Percentiles rank a stretch among this genome's conserved stretches.
These are phyloP conservation scores for Ustilago loliicola DNA, from an alignment of 1,284 basidiomycete genomes.

Conservation along the genomic window DNA sequence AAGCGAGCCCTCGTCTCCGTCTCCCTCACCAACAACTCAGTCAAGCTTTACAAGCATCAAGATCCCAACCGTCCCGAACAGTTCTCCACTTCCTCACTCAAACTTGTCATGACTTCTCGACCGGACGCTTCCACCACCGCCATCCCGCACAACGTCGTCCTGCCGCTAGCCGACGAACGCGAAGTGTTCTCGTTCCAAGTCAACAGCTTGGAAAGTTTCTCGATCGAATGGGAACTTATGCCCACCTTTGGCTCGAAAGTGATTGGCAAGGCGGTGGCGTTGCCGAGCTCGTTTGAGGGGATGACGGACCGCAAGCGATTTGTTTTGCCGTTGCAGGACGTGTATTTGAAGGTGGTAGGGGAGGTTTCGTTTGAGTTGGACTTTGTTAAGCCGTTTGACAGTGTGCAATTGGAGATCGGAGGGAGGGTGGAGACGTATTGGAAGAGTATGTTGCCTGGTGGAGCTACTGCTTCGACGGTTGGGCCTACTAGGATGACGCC, in stretches of 20 bases:
- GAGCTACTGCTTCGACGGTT: constrained; percentile 23
- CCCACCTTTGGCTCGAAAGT: constrained; percentile 99
- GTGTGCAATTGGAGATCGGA: constrained; percentile 93
- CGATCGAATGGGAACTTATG: constrained; percentile 93
- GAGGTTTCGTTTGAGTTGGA: constrained; percentile 92
- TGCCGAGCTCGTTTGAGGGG: constrained; percentile 80
- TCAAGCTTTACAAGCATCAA: constrained; percentile 66
- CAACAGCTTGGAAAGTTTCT: constrained; percentile 79
- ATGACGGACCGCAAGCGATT: constrained; percentile 65
- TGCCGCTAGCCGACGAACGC: constrained; percentile 81
- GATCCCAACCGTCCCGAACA: constrained; percentile 65
- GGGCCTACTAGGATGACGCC: constrained; percentile 61
- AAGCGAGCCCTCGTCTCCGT: constrained; percentile 89
- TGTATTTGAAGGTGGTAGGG: constrained; percentile 91
- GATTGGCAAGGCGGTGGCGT: constrained; percentile 90
- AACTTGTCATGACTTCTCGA: constrained; percentile 89
- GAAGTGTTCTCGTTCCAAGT: constrained; percentile 93
- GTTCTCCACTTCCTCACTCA: constrained; percentile 79
- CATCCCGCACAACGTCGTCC: constrained; percentile 75
- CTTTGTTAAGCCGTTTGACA: constrained; percentile 89
- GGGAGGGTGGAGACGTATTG: constrained; percentile 76
- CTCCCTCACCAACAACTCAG: constrained; percentile 72
- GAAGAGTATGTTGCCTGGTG: constrained; percentile 68
- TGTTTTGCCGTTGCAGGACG: constrained; percentile 83
- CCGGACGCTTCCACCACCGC: constrained; percentile 82